Percentiles rank a stretch among this genome's conserved stretches.
Evolutionary conservation across 441 rosid genomes (phyloP).

Genomic region (Pelargonium myrrhifolium): DNA sequence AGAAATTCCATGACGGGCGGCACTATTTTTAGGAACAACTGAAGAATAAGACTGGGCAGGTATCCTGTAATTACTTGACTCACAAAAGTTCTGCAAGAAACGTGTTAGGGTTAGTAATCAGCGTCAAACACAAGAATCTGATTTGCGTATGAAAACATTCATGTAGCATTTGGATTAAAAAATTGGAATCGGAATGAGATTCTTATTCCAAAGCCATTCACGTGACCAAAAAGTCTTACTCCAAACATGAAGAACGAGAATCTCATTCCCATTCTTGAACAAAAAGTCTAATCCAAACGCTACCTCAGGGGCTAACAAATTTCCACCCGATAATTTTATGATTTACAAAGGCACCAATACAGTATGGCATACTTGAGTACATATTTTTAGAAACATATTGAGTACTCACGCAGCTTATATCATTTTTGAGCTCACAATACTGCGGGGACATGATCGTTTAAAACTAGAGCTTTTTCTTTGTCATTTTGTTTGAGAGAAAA

Average conservation of each 20-base stretch:
- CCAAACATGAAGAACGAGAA: neutral
- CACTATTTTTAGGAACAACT: constrained; percentile 60
- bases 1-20: constrained; percentile 96
- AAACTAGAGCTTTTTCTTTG: neutral
- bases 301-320: neutral
- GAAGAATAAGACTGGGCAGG: constrained; percentile 90
- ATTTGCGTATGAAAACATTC: constrained; percentile 8
- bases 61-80: constrained; percentile 78
- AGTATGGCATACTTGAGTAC: too few relatives aligned
- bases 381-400: too few relatives aligned
- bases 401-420: too few relatives aligned
- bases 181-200: too few relatives aligned
- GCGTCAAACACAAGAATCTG: neutral
- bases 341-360: too few relatives aligned
- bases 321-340: neutral
- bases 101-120: constrained; percentile 15
- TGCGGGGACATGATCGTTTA: too few relatives aligned
- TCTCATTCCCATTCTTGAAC: too few relatives aligned
- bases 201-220: too few relatives aligned
- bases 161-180: neutral
- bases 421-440: too few relatives aligned
- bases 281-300: too few relatives aligned
- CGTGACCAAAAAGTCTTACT: too few relatives aligned
- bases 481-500: neutral
- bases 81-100: constrained; percentile 63